These are phyloP conservation scores for Agrostemma githago DNA, from an alignment of 148 eudicot species.

Conservation along the genomic window DNA sequence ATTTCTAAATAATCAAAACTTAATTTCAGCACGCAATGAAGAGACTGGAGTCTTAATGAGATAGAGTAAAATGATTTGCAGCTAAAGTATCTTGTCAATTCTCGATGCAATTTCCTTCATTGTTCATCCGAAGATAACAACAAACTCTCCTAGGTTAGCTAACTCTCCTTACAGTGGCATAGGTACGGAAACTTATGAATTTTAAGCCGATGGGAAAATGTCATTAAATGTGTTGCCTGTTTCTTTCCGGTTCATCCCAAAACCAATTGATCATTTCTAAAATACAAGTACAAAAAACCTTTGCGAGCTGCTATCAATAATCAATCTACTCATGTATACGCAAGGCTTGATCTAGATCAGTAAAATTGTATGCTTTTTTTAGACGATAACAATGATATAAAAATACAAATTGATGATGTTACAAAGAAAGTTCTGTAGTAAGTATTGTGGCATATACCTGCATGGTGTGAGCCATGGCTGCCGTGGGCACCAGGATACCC, in stretches of 20 bases:
- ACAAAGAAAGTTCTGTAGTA: neutral
- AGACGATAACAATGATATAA: neutral
- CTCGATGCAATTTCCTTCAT: neutral
- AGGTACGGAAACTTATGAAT: neutral
- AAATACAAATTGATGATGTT: neutral
- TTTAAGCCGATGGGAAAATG: neutral
- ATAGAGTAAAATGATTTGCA: neutral
- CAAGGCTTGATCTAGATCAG: too few relatives aligned
- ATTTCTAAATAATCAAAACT: neutral
- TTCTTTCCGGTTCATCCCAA: too few relatives aligned
- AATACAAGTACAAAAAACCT: too few relatives aligned
- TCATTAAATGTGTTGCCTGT: too few relatives aligned
- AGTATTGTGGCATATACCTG: constrained; percentile 31
- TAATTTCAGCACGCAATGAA: neutral
- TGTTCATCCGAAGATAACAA: too few relatives aligned
- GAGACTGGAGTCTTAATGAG: neutral
- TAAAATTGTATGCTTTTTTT: too few relatives aligned
- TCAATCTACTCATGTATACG: too few relatives aligned
- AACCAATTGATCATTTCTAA: too few relatives aligned
- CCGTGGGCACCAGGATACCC: constrained; percentile 32
- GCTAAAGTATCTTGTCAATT: too few relatives aligned
- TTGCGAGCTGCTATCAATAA: too few relatives aligned
- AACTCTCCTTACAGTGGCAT: neutral
- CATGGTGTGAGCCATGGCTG: constrained; percentile 30
- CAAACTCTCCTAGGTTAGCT: too few relatives aligned